Conservation (phyloP, 306 rosid species). For the Prunus salicina region DNA sequence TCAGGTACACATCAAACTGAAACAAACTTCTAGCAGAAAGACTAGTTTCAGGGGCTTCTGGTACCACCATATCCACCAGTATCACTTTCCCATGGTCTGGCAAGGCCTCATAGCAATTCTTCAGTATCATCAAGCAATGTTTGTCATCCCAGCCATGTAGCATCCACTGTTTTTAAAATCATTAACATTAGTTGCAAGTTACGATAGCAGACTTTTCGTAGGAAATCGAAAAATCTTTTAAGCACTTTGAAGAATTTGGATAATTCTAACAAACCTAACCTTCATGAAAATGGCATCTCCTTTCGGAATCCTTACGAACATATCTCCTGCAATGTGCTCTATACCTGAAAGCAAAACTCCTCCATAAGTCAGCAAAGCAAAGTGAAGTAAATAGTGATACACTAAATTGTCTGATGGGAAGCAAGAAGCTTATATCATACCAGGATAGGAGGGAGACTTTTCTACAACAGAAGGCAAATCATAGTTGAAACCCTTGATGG, state of each 20-base stretch:
- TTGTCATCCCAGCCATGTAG: conserved; percentile 16
- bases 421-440: conserved; percentile 1
- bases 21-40: conserved; percentile 24
- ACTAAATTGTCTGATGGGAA: background rate
- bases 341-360: conserved; percentile 14
- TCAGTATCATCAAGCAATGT: conserved; percentile 8
- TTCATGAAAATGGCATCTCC: conserved; percentile 33
- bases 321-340: conserved; percentile 24
- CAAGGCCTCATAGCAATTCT: conserved; percentile 25
- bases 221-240: background rate
- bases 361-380: background rate
- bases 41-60: conserved; percentile 17
- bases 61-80: conserved; percentile 21
- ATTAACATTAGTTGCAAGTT: background rate
- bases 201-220: background rate
- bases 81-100: conserved; percentile 26
- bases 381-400: background rate
- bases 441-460: conserved; percentile 14
- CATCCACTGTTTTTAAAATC: conserved; percentile 17
- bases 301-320: conserved; percentile 23
- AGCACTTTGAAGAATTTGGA: background rate
- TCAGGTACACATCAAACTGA: conserved; percentile 22
- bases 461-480: conserved; percentile 23
- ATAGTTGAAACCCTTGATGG: conserved; percentile 28
- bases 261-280: background rate